Evolutionary conservation across 2,329 filamentous ascomycete genomes (phyloP), one percentile per base, ranked within the genome.

Genomic region (Monosporascus sp.): DNA sequence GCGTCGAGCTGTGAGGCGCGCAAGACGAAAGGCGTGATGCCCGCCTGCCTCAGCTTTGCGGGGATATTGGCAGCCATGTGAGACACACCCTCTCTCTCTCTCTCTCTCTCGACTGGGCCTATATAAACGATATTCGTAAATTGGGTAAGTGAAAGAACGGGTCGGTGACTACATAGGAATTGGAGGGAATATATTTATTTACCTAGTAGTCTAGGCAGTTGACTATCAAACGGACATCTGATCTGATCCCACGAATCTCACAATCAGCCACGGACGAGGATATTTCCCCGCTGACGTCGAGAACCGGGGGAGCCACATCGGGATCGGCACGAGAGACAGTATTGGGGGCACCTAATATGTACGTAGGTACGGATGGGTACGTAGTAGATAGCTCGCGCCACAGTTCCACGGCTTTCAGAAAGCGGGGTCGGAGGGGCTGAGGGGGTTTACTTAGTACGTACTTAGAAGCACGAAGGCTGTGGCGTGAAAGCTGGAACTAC

Each of bases 1-100:
- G 81, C 81, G 69, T 93, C 88, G 48, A 99, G 82, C 75, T 99
- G 93, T 37, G 84, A 82, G 36, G 91, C 93, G 65, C 93, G 85
- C 52, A 86, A 81, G 57, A 92, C 86, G 71, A 95, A 97, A 56
- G 91, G 89, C 60, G 84, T 85, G 66, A 96, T 84, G 69, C 96
- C 91, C 55, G 89, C 86, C 53, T 86, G 77, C 74, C 88, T 91
- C 64, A 99, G 80, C 66, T 83, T 83, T 36, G 81, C 77, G 17
- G 91, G 91, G 53, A 93, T 76, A 52, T 77, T 76, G 64, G 82
- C 80, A 49, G 90, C 84, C 92, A 96, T 96, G 59, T n/a, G n/a
- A n/a, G n/a, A n/a, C n/a, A n/a, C n/a, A n/a, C n/a, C n/a, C n/a
- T n/a, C n/a, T n/a, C n/a, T 34, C 31, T 34, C 11, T 14, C 31